These are phyloP conservation scores for Hyaloperonospora brassicae DNA, from an alignment of 352 stramenopile genomes.

Conservation along the genomic window DNA sequence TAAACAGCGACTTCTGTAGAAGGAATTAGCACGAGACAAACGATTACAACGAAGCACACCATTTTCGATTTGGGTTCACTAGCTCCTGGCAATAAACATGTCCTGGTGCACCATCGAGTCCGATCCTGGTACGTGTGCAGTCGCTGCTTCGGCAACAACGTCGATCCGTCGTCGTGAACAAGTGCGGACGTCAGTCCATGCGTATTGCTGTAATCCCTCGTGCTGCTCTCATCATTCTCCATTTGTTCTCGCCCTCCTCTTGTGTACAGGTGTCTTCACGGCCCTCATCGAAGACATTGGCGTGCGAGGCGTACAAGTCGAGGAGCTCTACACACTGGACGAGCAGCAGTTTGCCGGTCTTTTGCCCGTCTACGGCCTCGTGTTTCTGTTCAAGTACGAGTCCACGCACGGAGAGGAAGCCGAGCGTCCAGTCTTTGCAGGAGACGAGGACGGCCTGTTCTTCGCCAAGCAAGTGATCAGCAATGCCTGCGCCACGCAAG, in stretches of 20 bases:
- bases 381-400: constrained; percentile 96
- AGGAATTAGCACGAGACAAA: no score
- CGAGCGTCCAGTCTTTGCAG: constrained; percentile 15
- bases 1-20: no score
- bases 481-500: constrained; percentile 95
- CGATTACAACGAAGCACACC: no score
- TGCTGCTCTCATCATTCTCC: not conserved
- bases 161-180: not conserved
- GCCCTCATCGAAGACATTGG: constrained; percentile 92
- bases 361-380: constrained; percentile 85
- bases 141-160: not conserved
- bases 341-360: constrained; percentile 68
- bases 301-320: constrained; percentile 87
- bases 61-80: no score
- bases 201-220: not conserved
- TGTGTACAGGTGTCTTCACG: constrained; percentile 71
- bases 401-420: constrained; percentile 34
- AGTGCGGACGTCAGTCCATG: no score
- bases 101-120: constrained; percentile 79
- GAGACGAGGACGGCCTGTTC: constrained; percentile 74
- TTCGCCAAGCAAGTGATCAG: constrained; percentile 95
- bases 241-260: not conserved
- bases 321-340: constrained; percentile 92
- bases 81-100: constrained; percentile 21
- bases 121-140: constrained; percentile 39